phyloP scores from a whole-genome alignment of 2,329 filamentous ascomycete genomes.

The Aureobasidium sp. region DNA sequence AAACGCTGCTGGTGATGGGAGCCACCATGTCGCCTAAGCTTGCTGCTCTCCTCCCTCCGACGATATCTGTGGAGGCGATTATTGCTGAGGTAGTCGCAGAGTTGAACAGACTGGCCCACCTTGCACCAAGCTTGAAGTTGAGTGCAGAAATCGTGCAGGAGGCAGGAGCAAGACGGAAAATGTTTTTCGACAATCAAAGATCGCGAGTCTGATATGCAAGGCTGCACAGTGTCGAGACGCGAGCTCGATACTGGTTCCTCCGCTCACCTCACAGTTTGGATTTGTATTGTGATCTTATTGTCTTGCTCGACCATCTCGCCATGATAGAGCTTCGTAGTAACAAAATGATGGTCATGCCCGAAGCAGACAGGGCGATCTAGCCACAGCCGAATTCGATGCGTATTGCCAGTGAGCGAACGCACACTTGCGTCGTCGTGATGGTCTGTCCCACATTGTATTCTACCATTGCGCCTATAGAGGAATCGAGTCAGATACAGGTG shows the following conservation, averaged over 20 bases:
- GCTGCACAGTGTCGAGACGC: background rate
- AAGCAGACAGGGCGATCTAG: too few species aligned
- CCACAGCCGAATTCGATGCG: too few species aligned
- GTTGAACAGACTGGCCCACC: constrained; percentile 62
- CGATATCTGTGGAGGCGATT: constrained; percentile 58
- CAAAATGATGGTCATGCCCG: too few species aligned
- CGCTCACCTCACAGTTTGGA: too few species aligned
- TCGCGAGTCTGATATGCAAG: background rate
- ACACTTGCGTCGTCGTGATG: too few species aligned
- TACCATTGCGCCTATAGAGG: too few species aligned
- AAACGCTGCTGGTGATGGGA: constrained; percentile 75
- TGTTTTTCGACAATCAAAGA: background rate
- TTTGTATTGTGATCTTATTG: too few species aligned
- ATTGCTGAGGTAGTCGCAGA: constrained; percentile 71
- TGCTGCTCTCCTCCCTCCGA: constrained; percentile 53
- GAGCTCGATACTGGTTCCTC: background rate
- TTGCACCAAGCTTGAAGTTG: constrained; percentile 67
- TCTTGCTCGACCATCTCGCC: too few species aligned
- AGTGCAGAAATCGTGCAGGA: constrained; percentile 76
- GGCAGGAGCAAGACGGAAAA: constrained; percentile 51
- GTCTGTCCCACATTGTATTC: too few species aligned
- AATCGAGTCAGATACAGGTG: too few species aligned
- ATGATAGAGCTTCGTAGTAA: too few species aligned
- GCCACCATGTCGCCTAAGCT: constrained; percentile 72
- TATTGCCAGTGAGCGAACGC: too few species aligned